Base-by-base conservation (phyloP, 768 basidiomycete genomes). In the Tylopilus rubrobrunneus region DNA sequence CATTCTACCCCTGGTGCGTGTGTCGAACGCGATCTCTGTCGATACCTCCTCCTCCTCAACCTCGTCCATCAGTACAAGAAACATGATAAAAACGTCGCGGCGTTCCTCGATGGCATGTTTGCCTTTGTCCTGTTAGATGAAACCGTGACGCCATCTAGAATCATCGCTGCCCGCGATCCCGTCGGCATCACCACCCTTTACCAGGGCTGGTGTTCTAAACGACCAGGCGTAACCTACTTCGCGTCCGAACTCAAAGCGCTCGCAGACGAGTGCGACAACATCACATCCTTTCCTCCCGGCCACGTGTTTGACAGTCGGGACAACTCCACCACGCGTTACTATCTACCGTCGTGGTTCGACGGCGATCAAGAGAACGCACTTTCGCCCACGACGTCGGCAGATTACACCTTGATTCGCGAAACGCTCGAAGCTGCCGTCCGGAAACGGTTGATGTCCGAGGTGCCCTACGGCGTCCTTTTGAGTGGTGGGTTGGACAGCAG, bases 151-250 rank as follows among this genome's bases (percentile, higher is more conserved):
- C 96, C 96, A 9, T 79, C 92, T 23, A 84, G 96, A 51, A 77
- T 99, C 56, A 93, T 99, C 63, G 97, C 95, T 55, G 93, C 94
- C 5, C 89, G 97, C 36, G 97, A 99, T 68, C 94, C 97, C 25
- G 86, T 99, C 65, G 97, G 97, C 23, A 92, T 98, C 69, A 98
- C 97, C 48, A 98, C 97, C n/a, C 78, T 99, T 9, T 99, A 98
- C 73, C 94, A 96, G 74, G 97, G 97, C 40, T 93, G 89, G 89
- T 84, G 78, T 72, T 92, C 92, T 1, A 80, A 82, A 40, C 76
- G 79, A 28, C 95, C 96, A 6, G 89, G 87, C 39, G 83, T 82
- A 36, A 82, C 89, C 48, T 98, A 84, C 74, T 99, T 99, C 68
- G 85, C 97, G 4, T 98, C 95, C 2, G 97, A 99, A 73, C 85